phyloP scores from a whole-genome alignment of 2,329 filamentous ascomycete species.

The Pseudocercospora vitis region DNA sequence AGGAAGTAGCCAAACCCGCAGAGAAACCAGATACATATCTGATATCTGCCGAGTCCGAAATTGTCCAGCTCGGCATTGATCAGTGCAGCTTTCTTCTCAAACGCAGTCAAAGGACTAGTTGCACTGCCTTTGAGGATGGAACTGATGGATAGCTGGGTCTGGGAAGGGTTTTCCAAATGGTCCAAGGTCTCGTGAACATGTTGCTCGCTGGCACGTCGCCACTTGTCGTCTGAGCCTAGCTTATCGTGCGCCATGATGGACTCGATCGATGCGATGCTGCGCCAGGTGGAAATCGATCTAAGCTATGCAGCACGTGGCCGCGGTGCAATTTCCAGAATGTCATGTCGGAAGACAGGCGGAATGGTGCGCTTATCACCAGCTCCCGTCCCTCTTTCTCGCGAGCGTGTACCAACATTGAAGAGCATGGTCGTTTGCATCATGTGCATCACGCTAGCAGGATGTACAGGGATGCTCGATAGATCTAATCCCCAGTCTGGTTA shows the following conservation, averaged over 20 bases:
- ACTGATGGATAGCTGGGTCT: conserved; percentile 10
- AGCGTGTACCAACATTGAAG: neutral
- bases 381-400: neutral
- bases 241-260: neutral
- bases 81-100: conserved; percentile 48
- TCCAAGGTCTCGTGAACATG: neutral
- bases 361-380: neutral
- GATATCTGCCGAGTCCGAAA: conserved; percentile 56
- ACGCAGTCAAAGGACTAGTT: conserved; percentile 34
- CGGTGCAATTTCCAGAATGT: too few species aligned
- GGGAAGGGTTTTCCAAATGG: conserved; percentile 5
- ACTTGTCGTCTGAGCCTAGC: conserved; percentile 5
- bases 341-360: neutral
- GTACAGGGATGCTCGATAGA: neutral
- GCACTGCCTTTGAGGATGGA: conserved; percentile 13
- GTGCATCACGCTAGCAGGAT: neutral
- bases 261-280: neutral
- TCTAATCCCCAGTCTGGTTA: neutral
- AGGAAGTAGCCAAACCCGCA: conserved; percentile 59
- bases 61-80: conserved; percentile 52
- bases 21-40: conserved; percentile 48
- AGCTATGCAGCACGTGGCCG: neutral
- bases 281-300: neutral
- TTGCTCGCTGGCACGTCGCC: neutral
- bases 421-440: neutral